Conservation (phyloP, 2,329 filamentous ascomycete species). For the Ampelomyces quisqualis region DNA sequence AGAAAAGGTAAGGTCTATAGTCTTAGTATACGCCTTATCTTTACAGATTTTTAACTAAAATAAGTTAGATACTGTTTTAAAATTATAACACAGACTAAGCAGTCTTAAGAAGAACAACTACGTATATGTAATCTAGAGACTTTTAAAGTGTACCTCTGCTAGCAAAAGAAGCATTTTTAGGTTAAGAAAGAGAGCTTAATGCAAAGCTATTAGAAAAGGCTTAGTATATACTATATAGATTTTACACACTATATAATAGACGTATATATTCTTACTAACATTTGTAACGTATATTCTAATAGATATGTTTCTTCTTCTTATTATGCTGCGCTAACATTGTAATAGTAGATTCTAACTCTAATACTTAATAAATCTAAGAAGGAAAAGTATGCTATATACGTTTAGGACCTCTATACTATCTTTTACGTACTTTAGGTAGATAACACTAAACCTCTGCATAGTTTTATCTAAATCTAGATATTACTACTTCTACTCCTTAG, state of each 20-base stretch:
- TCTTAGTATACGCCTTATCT: no score
- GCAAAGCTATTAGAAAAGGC: no score
- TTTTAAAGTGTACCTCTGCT: conserved; percentile 21
- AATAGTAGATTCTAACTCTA: conserved; percentile 20
- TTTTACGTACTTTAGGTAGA: conserved; percentile 21
- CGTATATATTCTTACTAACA: conserved; percentile 12
- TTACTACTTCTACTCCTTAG: conserved; percentile 24
- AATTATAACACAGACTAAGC: conserved; percentile 10
- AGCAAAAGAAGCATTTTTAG: conserved; percentile 13
- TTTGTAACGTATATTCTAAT: conserved; percentile 18
- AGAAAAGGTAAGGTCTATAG: no score
- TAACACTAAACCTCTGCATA: conserved; percentile 18
- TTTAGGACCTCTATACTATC: conserved; percentile 24
- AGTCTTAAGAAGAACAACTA: conserved; percentile 13
- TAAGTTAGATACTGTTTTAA: no score
- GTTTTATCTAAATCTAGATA: conserved; percentile 20
- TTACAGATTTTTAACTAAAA: no score
- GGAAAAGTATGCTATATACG: conserved; percentile 24
- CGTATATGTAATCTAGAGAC: conserved; percentile 11
- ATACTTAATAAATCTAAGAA: conserved; percentile 19
- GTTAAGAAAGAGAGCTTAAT: no score
- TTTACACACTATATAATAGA: conserved; percentile 11
- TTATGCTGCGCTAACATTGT: conserved; percentile 9
- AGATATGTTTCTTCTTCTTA: conserved; percentile 4
- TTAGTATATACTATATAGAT: no score